These are phyloP conservation scores for Salix arbutifolia DNA, from an alignment of 345 rosid genomes.

Conservation along the genomic window DNA sequence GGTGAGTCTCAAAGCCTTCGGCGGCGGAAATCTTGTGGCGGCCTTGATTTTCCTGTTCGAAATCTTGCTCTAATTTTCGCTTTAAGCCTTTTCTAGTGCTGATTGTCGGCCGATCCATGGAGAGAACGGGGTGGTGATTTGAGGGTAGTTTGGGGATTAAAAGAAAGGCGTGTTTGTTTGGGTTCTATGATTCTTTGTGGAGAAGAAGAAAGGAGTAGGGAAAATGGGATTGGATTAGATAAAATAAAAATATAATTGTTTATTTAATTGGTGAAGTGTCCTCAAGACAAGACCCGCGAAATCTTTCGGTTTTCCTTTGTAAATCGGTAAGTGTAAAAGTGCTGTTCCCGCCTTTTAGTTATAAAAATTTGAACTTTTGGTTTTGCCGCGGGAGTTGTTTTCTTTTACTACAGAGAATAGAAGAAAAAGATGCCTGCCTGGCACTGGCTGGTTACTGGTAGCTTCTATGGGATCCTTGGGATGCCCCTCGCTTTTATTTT, in stretches of 20 bases:
- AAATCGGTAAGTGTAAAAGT: neutral
- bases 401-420: too few species aligned
- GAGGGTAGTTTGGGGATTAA: constrained; percentile 12
- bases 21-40: constrained; percentile 20
- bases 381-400: too few species aligned
- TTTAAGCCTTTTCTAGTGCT: constrained; percentile 43
- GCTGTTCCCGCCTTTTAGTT: neutral
- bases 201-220: neutral
- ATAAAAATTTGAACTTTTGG: too few species aligned
- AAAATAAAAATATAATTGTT: neutral
- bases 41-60: constrained; percentile 17
- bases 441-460: too few species aligned
- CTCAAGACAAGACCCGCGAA: neutral
- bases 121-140: neutral
- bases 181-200: neutral
- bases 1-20: constrained; percentile 1
- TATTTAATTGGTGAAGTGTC: neutral
- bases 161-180: neutral
- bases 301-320: neutral
- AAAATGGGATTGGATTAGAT: neutral
- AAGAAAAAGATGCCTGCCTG: too few species aligned
- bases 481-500: too few species aligned
- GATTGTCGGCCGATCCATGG: constrained; percentile 44
- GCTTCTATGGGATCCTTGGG: too few species aligned
- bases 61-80: constrained; percentile 45